Evolutionary conservation across 371 early-diverging fungal genomes (phyloP).

Genomic region (Mortierella sp.): DNA sequence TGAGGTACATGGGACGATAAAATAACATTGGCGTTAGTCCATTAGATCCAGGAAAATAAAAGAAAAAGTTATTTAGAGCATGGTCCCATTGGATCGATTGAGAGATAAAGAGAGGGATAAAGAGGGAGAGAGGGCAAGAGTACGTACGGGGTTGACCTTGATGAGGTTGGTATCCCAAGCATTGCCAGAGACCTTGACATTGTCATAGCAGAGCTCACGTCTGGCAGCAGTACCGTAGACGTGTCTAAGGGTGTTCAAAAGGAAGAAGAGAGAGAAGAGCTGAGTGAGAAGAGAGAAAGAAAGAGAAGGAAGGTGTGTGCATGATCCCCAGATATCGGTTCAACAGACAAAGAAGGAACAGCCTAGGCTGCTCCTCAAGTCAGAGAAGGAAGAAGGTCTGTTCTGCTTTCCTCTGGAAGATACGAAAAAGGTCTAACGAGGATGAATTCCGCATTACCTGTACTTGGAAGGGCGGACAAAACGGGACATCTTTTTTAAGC

Average conservation of each 20-base stretch:
- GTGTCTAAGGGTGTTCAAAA: conserved; percentile 66
- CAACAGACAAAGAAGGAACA: neutral
- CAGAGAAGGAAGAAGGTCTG: neutral
- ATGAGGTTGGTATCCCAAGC: conserved; percentile 98
- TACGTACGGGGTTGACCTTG: conserved; percentile 89
- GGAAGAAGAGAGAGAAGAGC: neutral
- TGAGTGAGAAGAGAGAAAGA: neutral
- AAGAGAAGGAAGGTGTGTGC: neutral
- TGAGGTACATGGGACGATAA: conserved; percentile 24
- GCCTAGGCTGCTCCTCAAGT: neutral
- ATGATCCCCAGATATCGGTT: conserved; percentile 6
- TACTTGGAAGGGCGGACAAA: conserved; percentile 86
- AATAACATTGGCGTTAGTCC: neutral
- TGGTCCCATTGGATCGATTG: neutral
- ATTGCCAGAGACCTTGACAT: conserved; percentile 87
- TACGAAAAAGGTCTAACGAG: neutral
- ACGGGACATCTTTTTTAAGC: conserved; percentile 64
- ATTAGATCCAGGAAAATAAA: neutral
- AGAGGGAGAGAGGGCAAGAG: neutral
- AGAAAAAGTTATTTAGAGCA: neutral
- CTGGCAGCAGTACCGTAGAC: conserved; percentile 93
- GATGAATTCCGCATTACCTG: conserved; percentile 42
- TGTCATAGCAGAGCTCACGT: conserved; percentile 94
- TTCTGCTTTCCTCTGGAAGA: neutral
- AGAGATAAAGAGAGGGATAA: conserved; percentile 1